Evolutionary conservation across 371 early-diverging fungal genomes (phyloP), one percentile per base, ranked within the genome.

Genomic region (Mitosporidium daphniae): DNA sequence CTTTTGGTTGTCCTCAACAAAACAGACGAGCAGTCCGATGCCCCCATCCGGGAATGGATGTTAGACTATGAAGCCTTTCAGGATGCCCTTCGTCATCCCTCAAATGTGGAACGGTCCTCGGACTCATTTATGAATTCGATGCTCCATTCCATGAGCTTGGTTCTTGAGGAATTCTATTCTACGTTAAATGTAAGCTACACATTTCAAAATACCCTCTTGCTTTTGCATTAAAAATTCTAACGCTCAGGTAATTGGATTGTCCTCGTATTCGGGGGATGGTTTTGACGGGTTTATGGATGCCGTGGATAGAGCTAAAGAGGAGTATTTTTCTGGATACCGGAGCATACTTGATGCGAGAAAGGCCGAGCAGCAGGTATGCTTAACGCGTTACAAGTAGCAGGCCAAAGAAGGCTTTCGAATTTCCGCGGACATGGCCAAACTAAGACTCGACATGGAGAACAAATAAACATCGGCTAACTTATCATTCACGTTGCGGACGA

Each of bases 141-240:
- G 26, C 65, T 86, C 50, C 57, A 65, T 30, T 73, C 73, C 0
- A 82, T 93, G 78, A 66, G 73, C 28, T 38, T 94, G 28, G 75
- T 86, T 15, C 47, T 93, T 35, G 95, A 94, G 38, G 98, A 98
- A 50, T 98, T 94, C 39, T 98, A 94, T 43, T 53, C 59, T 23
- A 57, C 66, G 22, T 42, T 97, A 21, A 58, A 50, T 21, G 62
- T 51, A 26, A 25, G 31, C 31, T 14, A 22, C 7, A 19, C 13
- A 14, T 9, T 3, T 24, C 16, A 14, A 10, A 6, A 11, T 9
- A 17, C 20, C 13, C n/a, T 31, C 24, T 13, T 1, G 8, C 14
- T 22, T 25, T 25, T n/a, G 14, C 12, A 16, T 17, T 8, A 10
- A 3, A n/a, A 11, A 23, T 11, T 12, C 11, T 18, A 8, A 11